Evolutionary conservation across 1,284 basidiomycete species (phyloP).

Genomic region (Thecaphora thlaspeos): DNA sequence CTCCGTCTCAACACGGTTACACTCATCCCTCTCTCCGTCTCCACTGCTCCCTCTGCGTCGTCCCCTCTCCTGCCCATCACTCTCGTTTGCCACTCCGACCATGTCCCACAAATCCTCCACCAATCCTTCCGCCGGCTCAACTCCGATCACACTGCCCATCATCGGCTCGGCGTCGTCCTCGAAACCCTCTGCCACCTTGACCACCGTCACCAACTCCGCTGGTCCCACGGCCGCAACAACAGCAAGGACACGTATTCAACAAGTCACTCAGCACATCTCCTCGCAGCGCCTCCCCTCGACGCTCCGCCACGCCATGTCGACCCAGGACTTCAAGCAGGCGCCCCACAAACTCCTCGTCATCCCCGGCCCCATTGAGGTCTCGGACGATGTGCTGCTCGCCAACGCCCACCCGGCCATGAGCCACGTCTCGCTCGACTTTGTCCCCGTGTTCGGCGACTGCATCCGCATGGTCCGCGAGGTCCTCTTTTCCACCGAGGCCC

Average conservation of each 20-base stretch:
- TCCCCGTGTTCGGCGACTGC: conserved; percentile 84
- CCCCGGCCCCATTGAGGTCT: conserved; percentile 77
- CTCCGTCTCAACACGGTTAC: too few relatives aligned
- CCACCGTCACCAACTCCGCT: background rate
- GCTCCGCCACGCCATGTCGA: conserved; percentile 28
- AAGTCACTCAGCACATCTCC: conserved; percentile 25
- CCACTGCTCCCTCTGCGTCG: too few relatives aligned
- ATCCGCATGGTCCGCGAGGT: conserved; percentile 76
- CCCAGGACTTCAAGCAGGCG: conserved; percentile 47
- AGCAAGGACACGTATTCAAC: conserved; percentile 23
- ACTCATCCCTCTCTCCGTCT: too few relatives aligned
- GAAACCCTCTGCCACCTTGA: background rate
- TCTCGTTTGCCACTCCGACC: too few relatives aligned
- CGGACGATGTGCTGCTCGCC: conserved; percentile 68
- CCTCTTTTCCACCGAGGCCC: conserved; percentile 63
- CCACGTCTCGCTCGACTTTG: conserved; percentile 88
- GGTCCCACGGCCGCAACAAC: conserved; percentile 10
- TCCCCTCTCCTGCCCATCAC: too few relatives aligned
- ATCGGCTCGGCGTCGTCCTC: background rate
- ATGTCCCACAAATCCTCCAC: too few relatives aligned
- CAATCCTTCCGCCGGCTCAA: background rate
- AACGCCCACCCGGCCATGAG: conserved; percentile 57
- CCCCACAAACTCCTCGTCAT: conserved; percentile 62
- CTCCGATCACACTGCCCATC: background rate
- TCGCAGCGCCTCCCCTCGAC: conserved; percentile 37